Evolutionary conservation across 148 eudicot species (phyloP).

Genomic region (Persicaria maculosa): DNA sequence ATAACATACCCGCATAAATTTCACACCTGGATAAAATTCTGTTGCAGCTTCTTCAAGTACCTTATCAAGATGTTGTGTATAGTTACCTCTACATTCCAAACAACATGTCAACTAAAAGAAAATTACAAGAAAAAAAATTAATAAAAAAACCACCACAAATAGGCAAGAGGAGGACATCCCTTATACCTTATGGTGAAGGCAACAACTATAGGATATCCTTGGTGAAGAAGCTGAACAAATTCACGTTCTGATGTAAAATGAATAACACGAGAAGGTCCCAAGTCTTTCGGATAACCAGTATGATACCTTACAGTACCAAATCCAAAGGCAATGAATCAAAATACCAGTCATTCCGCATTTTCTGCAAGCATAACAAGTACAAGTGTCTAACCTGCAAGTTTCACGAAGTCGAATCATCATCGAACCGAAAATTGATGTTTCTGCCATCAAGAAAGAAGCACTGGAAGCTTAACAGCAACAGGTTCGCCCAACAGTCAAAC

Average conservation of each 20-base stretch:
- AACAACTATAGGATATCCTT: conserved; percentile 83
- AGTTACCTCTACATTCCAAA: conserved; percentile 51
- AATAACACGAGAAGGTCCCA: conserved; percentile 79
- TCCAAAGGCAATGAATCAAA: conserved; percentile 7
- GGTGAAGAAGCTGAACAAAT: conserved; percentile 85
- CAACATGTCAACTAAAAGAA: conserved; percentile 12
- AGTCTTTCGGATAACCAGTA: conserved; percentile 94
- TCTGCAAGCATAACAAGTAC: background rate
- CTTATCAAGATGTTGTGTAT: conserved; percentile 77
- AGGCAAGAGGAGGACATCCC: background rate
- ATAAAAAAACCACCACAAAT: background rate
- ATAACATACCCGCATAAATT: conserved; percentile 77
- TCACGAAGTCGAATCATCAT: conserved; percentile 62
- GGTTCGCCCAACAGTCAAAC: no score
- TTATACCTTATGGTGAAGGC: conserved; percentile 83
- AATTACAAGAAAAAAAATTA: background rate
- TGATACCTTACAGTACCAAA: conserved; percentile 51
- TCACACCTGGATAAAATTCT: conserved; percentile 78
- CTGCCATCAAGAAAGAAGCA: conserved; percentile 35
- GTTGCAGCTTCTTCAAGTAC: conserved; percentile 91
- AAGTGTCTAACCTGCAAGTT: conserved; percentile 56
- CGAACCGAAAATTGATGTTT: conserved; percentile 45
- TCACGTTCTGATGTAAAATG: conserved; percentile 94
- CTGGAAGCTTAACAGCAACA: background rate
- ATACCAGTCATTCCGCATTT: background rate